Conservation (phyloP, 371 early-diverging fungal genomes). For the Zopfochytrium polystomum region DNA sequence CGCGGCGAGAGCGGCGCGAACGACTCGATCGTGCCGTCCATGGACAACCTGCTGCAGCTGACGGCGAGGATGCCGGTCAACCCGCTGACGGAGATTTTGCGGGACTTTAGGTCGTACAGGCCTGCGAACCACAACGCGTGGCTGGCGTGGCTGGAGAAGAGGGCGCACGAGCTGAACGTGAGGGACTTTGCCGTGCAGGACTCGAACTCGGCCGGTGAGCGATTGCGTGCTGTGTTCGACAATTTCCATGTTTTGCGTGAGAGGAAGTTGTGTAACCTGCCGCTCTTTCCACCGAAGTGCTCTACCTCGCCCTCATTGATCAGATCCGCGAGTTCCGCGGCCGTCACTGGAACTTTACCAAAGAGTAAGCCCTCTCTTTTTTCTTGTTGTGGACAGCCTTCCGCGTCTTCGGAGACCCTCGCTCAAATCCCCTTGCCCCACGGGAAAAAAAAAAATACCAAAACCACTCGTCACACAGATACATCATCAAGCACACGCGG, state of each 20-base stretch:
- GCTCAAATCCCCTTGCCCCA: too few species aligned
- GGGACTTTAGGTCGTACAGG: conserved; percentile 75
- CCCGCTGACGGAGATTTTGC: conserved; percentile 71
- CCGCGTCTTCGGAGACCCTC: too few species aligned
- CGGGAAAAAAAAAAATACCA: too few species aligned
- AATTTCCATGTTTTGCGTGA: conserved; percentile 81
- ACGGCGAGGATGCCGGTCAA: conserved; percentile 75
- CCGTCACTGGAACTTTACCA: too few species aligned
- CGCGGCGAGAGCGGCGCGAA: conserved; percentile 87
- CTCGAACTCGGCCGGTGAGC: conserved; percentile 51
- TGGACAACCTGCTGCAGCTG: conserved; percentile 78
- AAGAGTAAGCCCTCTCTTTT: too few species aligned
- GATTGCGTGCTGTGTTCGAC: conserved; percentile 74
- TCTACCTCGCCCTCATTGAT: too few species aligned
- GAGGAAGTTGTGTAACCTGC: too few species aligned
- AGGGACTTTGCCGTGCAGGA: conserved; percentile 44
- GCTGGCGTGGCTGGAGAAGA: conserved; percentile 60
- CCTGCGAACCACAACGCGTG: conserved; percentile 76
- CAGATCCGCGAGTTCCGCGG: too few species aligned
- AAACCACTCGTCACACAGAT: too few species aligned
- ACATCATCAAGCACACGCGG: conserved; percentile 71
- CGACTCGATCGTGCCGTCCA: conserved; percentile 80
- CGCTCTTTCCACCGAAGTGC: too few species aligned
- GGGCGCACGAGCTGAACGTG: conserved; percentile 35
- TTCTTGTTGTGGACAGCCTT: too few species aligned